Evolutionary conservation across 176 grass and related monocot genomes (phyloP).

Genomic region (Rhipidocladum racemiflorum): DNA sequence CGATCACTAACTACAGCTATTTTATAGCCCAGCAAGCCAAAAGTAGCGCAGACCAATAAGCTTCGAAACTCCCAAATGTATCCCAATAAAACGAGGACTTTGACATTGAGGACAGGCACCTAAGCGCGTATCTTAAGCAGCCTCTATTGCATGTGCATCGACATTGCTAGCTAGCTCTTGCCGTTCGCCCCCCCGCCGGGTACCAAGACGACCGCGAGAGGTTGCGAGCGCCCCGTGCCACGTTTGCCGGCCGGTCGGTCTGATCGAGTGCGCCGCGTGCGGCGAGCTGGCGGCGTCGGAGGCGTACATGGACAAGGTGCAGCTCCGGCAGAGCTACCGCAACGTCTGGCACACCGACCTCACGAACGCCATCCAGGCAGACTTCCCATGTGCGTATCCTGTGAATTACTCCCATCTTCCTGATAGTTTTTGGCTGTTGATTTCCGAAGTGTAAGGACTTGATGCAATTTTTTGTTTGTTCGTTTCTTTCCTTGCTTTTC

Average conservation of each 20-base stretch:
- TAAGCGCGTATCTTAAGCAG: not conserved
- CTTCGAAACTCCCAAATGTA: not conserved
- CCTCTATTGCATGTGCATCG: not conserved
- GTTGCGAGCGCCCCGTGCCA: no score
- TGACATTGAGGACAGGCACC: not conserved
- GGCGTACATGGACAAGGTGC: constrained; percentile 69
- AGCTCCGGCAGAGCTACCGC: constrained; percentile 81
- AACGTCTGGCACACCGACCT: constrained; percentile 97
- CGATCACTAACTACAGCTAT: no score
- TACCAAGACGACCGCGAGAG: no score
- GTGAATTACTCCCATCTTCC: not conserved
- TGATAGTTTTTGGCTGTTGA: not conserved
- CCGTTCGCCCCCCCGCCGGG: not conserved
- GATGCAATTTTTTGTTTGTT: not conserved
- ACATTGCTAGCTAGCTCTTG: not conserved
- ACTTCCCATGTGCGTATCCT: constrained; percentile 53
- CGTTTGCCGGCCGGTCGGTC: not conserved
- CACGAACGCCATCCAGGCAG: constrained; percentile 57
- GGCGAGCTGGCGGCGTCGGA: constrained; percentile 48
- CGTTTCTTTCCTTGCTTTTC: not conserved
- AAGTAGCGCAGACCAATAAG: not conserved
- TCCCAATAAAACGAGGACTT: not conserved
- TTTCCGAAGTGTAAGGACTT: not conserved
- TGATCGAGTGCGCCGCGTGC: not conserved
- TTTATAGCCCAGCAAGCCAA: no score